Evolutionary conservation across 441 rosid genomes (phyloP), one percentile per base, ranked within the genome.

Genomic region (Manihot esculenta): DNA sequence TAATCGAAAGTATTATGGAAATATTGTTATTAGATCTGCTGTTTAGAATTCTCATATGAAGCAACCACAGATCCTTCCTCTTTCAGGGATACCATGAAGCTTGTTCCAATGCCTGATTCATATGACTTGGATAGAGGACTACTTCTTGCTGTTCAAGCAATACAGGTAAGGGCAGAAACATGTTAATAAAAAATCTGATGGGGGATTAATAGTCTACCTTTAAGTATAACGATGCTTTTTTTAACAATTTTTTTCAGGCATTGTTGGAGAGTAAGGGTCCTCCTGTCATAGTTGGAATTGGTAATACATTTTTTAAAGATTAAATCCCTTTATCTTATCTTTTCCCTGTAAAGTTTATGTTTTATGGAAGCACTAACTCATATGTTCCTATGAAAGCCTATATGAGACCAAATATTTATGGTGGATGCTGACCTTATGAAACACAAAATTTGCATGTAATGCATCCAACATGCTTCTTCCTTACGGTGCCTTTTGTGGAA

Each of bases 141-240:
- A 79, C 98, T 96, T 77, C 98, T 96, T 79, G 89, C 99, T 70
- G 97, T 96, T 83, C 99, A 96, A 81, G 99, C 93, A 64, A 91
- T 96, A 81, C 99, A 96, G 93, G 99, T 96, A 75, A 79, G 69
- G 66, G 72, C 64, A 73, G 57, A 48, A n/a, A 70, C 20, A 27
- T 59, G 57, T 47, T 27, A 12, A 63, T 68, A 17, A 54, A 33
- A 15, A 54, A 5, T n/a, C 20, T 10, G 15, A 23, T 23, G 10
- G 3, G 26, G 1, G 13, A 49, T 23, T 62, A 49, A 15, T 13
- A 50, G 10, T 74, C 21, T 64, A 68, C 27, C 38, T 42, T 53
- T 26, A 26, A 20, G 42, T 60, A 23, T 53, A 66, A 64, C 71
- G 21, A 76, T 68, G 38, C 68, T 17, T 17, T 65, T 71, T 69